Evolutionary conservation across 371 early-diverging fungal genomes (phyloP).

Genomic region (Batkoa obscura): DNA sequence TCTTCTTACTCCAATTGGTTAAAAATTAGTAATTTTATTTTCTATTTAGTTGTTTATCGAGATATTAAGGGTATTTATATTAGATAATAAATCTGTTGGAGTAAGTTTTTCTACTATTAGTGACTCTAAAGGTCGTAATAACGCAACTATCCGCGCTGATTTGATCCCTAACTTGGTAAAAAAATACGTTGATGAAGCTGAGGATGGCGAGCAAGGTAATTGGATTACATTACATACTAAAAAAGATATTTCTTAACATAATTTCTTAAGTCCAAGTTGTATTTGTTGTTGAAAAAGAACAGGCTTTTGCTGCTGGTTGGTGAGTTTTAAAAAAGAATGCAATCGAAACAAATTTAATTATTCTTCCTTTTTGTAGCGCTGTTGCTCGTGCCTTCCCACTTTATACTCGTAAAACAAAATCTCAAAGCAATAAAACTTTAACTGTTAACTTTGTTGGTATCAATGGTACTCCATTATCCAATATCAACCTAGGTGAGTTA

Average conservation of each 20-base stretch:
- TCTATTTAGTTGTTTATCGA: too few species aligned
- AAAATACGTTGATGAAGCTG: neutral
- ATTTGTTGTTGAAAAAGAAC: neutral
- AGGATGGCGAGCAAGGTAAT: neutral
- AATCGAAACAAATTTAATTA: neutral
- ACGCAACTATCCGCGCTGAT: neutral
- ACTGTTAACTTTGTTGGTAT: neutral
- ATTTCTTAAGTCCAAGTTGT: neutral
- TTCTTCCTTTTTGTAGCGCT: neutral
- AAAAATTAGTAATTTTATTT: too few species aligned
- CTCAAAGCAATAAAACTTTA: neutral
- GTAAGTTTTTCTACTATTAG: neutral
- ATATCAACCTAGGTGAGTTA: neutral
- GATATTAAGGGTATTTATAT: too few species aligned
- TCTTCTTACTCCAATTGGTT: too few species aligned
- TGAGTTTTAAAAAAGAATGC: neutral
- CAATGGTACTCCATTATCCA: neutral
- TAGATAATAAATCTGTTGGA: too few species aligned
- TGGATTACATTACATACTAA: neutral
- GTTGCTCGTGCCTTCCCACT: neutral
- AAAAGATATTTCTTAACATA: neutral
- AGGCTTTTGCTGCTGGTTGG: slow-evolving; percentile 1
- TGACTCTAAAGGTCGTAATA: neutral
- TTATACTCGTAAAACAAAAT: neutral
- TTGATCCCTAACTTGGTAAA: neutral